Evolutionary conservation across 768 basidiomycete genomes (phyloP), one percentile per base, ranked within the genome.

Genomic region (Boletus rufocinnamomeus): DNA sequence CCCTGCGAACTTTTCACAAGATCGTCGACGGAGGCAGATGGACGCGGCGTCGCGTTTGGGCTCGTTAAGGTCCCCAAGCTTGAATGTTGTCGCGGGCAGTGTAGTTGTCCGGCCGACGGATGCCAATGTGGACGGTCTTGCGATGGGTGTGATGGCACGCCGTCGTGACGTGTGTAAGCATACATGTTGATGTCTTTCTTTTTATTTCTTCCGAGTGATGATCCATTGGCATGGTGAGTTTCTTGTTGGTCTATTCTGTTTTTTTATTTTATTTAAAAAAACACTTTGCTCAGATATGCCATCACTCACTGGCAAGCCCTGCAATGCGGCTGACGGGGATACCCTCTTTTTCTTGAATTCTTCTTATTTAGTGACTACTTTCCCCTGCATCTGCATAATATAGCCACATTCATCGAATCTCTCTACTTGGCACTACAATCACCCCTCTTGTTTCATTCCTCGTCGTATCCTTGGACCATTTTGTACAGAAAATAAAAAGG

Each of bases 51-150:
- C 38, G 74, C 78, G n/a, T 81, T 80, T 60, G 81, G 80, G 16
- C 71, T 78, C 19, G 79, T 86, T 51, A 80, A 74, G 49, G 66
- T 88, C 23, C 87, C 89, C 25, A 87, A 85, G 69, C 74, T 90
- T 56, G 81, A 85, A 62, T 89, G 86, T 66, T 88, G 87, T 68
- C 82, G 80, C 2, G 86, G 87, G 3, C 72, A 72, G 34, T 88
- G 87, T 66, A 78, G 76, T 21, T 88, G 87, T 68, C 80, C 85
- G 4, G 69, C 69, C 25, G 82, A 77, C 7, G 66, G 61, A 13
- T 89, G 88, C 59, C 73, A 68, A n/a, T 89, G 86, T 65, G 79
- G 80, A n/a, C 71, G 75, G 30, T 75, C 77, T 40, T 89, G 88
- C 63, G 72, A 75, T 56, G 86, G 86, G 16, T 84, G 82, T 66